A percentile compares a stretch with the other conserved stretches of the same genome.
Conservation (phyloP, 164 flowering plant species). For the Kalanchoe fedtschenkoi region DNA sequence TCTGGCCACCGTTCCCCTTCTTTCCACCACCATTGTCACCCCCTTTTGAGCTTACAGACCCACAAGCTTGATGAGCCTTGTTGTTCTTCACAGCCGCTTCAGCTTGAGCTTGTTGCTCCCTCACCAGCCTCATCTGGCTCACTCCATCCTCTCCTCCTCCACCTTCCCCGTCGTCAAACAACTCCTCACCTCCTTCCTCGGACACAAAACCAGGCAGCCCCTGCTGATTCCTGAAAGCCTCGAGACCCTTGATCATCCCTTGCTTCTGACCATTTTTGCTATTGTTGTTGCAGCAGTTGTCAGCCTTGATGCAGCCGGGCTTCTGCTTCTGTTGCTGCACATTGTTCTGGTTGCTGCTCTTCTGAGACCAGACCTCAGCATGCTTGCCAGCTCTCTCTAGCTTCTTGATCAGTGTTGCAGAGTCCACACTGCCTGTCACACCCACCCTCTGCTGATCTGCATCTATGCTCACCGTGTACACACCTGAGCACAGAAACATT, state of each 20-base stretch:
- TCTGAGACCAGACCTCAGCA: slow-evolving; percentile 64
- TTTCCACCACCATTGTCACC: slow-evolving; percentile 12
- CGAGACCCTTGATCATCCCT: slow-evolving; percentile 23
- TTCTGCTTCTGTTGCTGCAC: slow-evolving; percentile 29
- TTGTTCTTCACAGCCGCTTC: slow-evolving; percentile 17
- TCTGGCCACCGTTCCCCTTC: slow-evolving; percentile 30
- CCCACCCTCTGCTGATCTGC: slow-evolving; percentile 68
- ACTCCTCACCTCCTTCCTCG: slow-evolving; percentile 36
- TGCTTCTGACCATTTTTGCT: slow-evolving; percentile 36
- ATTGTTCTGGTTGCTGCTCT: slow-evolving; percentile 30
- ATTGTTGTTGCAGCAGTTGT: slow-evolving; percentile 10
- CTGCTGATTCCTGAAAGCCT: slow-evolving; percentile 39
- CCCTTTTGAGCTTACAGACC: too few relatives aligned
- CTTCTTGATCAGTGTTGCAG: slow-evolving; percentile 56
- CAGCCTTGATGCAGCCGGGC: slow-evolving; percentile 21
- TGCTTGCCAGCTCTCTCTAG: slow-evolving; percentile 55
- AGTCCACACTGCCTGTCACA: slow-evolving; percentile 63
- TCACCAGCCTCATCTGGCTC: slow-evolving; percentile 21
- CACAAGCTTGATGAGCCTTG: slow-evolving; percentile 17
- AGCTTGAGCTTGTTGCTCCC: slow-evolving; percentile 27
- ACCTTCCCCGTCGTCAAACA: slow-evolving; percentile 22
- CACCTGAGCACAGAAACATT: slow-evolving; percentile 35
- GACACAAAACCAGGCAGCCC: slow-evolving; percentile 22
- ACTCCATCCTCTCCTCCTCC: slow-evolving; percentile 31
- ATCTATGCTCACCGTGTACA: slow-evolving; percentile 53